Percentiles rank a stretch among this genome's conserved stretches.
These are phyloP conservation scores for Xanthoceras sorbifolium DNA, from an alignment of 345 rosid species.

Conservation along the genomic window DNA sequence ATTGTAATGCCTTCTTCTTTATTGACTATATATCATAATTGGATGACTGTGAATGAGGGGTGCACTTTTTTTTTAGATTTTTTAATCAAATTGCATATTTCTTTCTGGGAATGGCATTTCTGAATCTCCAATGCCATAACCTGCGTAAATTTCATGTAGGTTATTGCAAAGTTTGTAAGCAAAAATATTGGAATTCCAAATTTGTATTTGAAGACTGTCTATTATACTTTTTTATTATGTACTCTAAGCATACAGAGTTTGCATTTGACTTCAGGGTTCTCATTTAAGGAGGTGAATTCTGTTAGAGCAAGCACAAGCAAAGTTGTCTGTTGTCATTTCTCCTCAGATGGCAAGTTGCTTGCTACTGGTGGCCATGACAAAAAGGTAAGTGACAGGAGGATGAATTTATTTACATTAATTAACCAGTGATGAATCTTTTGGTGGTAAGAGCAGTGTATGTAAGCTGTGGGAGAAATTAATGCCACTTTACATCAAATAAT, in stretches of 20 bases:
- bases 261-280: conserved; percentile 53
- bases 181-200: not conserved
- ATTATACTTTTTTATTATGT: conserved; percentile 19
- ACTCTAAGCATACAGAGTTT: conserved; percentile 9
- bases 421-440: not conserved
- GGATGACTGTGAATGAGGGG: not conserved
- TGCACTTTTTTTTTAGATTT: not conserved
- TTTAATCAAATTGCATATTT: not conserved
- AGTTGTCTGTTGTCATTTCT: conserved; percentile 87
- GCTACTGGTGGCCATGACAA: conserved; percentile 99
- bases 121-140: not conserved
- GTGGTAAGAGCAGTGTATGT: not conserved
- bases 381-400: conserved; percentile 52
- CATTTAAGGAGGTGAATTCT: conserved; percentile 68
- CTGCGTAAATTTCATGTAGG: not conserved
- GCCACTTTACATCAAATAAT: not conserved
- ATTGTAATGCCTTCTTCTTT: not conserved
- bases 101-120: too few relatives aligned
- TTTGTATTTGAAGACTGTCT: conserved; percentile 14
- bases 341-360: conserved; percentile 93
- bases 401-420: not conserved
- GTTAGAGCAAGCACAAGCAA: conserved; percentile 81
- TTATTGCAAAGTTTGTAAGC: not conserved
- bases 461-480: not conserved
- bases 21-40: not conserved